Base-by-base conservation (phyloP, 2,329 filamentous ascomycete genomes). In the Fusarium piperis region DNA sequence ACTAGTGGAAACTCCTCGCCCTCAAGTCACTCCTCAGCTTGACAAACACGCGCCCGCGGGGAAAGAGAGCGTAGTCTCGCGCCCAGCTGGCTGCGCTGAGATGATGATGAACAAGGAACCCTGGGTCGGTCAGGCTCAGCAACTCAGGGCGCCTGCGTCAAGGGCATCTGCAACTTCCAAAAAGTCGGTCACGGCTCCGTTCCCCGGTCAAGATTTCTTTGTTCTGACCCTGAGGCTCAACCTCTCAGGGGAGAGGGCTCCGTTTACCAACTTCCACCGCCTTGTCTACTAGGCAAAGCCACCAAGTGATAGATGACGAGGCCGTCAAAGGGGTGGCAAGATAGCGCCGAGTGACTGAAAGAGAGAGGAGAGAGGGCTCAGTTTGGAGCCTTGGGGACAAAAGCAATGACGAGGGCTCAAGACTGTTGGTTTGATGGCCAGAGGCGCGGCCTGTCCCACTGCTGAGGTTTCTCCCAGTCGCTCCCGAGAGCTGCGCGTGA, bases 251-350 rank as follows among this genome's bases (percentile, higher is more conserved):
- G 66, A 62, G 33, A 59, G 58, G 61, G 41, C 53, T 67, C 57
- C 65, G 71, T 69, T 74, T 60, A 74, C 57, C 64, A 74, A 68
- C 65, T 67, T 58, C 75, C 74, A 77, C 75, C 74, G 74, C 74
- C 71, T 72, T 68, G 63, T 69, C 55, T 70, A 67, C 64, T 68
- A 71, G 60, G 55, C 57, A 62, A 66, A 76, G 75, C 75, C 74
- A 77, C 75, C 57, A 75, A 75, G 64, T 77, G 75, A 77, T 67
- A 77, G 70, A 74, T 77, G 74, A 77, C 74, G 35, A 68, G 53
- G 68, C 72, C 16, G 44, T n/a, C 23, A 28, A 48, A 28, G 44
- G 44, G 64, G 23, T 23, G 20, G 44, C 58, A 65, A 67, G 55
- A 41, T 52, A 64, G 53, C 48, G 33, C 48, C 33, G 58, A 52